Evolutionary conservation across 148 eudicot species (phyloP), one percentile per base, ranked within the genome.

Genomic region (Cornus florida): DNA sequence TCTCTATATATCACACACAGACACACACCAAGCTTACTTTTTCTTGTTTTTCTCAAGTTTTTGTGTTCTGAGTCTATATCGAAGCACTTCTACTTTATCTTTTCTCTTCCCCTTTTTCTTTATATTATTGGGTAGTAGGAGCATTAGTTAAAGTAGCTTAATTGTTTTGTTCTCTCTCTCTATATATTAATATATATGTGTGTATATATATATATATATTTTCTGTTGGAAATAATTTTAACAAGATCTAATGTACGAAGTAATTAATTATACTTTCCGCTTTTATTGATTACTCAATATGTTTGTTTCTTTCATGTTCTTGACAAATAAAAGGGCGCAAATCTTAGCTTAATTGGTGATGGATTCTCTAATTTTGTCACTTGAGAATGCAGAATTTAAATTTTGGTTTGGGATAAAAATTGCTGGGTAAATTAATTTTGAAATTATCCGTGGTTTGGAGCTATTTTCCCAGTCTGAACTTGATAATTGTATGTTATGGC

Each of bases 331-430:
- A 53, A 48, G 19, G 48, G 66, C 19, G 33, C 59, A 53, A 31
- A 67, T 67, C 64, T 46, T 13, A 68, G 43, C 8, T 48, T 48
- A 62, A 13, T 20, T 53, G 16, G 10, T 48, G 38, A 32, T 50
- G 38, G 57, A 32, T 74, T 23, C 8, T 33, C 72, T 70, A 28
- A 81, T 31, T 67, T 33, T 5, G 28, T 28, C 20, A 17, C 43
- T 8, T 53, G 56, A 35, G 28, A 56, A 24, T n/a, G 62, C 35
- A 65, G 35, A 72, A 69, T 19, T 71, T 57, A 10, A 31, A 23
- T 20, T 79, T 50, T 28, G 72, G 71, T 53, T 77, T 50, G 22
- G 43, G 74, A 12, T 7, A n/a, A 69, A 53, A 59, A 31, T 19
- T 69, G 73, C 62, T 79, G 69, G 20, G 68, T 74, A 74, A 12